Base-by-base conservation (phyloP, 1,139 yeast genomes). In the Pichia norvegensis region DNA sequence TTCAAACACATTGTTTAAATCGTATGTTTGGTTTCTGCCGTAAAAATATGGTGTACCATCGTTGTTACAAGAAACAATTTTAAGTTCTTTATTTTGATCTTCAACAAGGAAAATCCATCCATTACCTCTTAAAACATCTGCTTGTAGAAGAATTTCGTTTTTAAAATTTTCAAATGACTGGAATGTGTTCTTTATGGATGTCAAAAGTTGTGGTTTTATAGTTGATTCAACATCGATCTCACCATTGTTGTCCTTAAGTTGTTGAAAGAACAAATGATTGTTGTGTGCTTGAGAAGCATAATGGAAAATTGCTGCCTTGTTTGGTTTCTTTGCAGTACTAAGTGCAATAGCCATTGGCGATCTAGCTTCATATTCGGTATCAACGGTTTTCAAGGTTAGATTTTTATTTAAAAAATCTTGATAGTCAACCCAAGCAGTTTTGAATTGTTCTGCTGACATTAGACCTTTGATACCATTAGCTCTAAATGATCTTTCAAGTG, bases 91-190 rank as follows among this genome's bases (percentile, higher is more conserved):
- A 56, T 78, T 75, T 33, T 76, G 74, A 44, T 74, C 74, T 65
- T 92, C 97, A 31, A 87, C 83, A 41, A 92, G 69, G 63, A 85
- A 92, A 4, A 88, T 76, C 95, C 95, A 92, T 13, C 98, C 98
- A 62, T 80, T 85, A 42, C 92, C 92, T 36, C 62, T 57, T 38
- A 74, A 54, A 3, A 73, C 62, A 52, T 78, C 78, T 1, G 87
- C 87, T 41, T 73, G 72, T 58, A 60, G 76, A 64, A 72, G 68
- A 53, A 75, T 72, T 51, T 70, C 76, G 52, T 65, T 71, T 56
- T 71, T 76, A 66, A 77, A 79, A 48, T 69, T 74, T 27, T 78
- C 84, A 35, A 80, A 54, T 43, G 67, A 63, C 27, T 73, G 74
- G 56, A 67, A 74, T 20, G 60, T 54, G 35, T 60, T 48, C 22